Evolutionary conservation across 179 eudicot species (phyloP).

Genomic region (Spergularia azorica): DNA sequence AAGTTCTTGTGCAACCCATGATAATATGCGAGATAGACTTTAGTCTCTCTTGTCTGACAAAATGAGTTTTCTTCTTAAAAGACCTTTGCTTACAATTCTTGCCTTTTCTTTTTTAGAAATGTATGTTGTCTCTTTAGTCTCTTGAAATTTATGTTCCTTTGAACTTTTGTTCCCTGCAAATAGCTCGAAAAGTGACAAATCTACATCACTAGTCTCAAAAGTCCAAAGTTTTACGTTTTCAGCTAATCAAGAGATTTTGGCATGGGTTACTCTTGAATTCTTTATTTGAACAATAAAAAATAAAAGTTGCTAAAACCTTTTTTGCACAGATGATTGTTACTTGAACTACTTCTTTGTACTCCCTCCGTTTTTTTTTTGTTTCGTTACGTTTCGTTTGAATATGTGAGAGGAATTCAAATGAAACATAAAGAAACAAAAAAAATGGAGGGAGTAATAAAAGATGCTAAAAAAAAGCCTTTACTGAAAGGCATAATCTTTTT

Average conservation of each 20-base stretch:
- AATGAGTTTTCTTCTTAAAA: background rate
- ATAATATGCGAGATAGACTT: background rate
- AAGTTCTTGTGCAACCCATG: background rate
- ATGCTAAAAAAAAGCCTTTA: background rate
- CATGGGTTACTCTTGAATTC: background rate
- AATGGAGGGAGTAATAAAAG: too few species aligned
- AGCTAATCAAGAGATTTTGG: background rate
- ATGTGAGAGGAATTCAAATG: too few species aligned
- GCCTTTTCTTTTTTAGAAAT: background rate
- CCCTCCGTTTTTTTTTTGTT: too few species aligned
- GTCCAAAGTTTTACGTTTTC: too few species aligned
- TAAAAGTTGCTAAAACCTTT: too few species aligned
- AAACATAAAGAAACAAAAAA: too few species aligned
- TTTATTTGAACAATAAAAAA: too few species aligned
- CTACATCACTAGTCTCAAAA: too few species aligned
- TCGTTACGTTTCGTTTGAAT: too few species aligned
- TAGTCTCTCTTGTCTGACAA: background rate
- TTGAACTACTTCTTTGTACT: background rate
- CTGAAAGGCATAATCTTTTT: too few species aligned
- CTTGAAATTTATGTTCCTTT: background rate
- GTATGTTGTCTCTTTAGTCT: background rate
- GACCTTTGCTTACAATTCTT: background rate
- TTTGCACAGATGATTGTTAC: too few species aligned
- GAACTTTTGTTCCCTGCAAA: too few species aligned
- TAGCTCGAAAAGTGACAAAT: background rate